Conservation (phyloP, 805 yeast genomes). For the Lachancea sp. region DNA sequence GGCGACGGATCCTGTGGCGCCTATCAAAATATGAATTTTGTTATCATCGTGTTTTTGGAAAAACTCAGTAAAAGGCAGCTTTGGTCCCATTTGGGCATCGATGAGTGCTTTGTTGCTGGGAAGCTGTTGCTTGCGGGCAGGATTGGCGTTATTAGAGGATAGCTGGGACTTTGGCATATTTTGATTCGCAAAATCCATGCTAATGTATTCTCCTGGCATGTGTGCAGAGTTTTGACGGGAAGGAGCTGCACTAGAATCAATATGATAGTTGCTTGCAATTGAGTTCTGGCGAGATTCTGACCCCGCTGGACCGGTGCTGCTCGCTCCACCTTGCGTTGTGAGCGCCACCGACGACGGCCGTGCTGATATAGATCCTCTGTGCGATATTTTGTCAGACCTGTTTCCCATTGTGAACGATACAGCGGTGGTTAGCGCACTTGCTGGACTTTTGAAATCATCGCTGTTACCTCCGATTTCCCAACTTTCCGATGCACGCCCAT, state of each 20-base stretch:
- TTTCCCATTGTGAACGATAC: slow-evolving; percentile 46
- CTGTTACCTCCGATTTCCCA: background rate
- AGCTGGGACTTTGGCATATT: background rate
- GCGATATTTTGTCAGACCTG: slow-evolving; percentile 34
- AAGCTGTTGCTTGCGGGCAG: slow-evolving; percentile 28
- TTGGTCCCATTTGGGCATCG: slow-evolving; percentile 47
- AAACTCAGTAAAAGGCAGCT: slow-evolving; percentile 69
- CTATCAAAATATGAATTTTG: slow-evolving; percentile 80
- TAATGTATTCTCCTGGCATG: slow-evolving; percentile 34
- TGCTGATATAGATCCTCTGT: slow-evolving; percentile 53
- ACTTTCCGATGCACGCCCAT: background rate
- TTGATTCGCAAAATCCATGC: slow-evolving; percentile 18
- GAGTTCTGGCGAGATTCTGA: background rate
- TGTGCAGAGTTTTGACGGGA: slow-evolving; percentile 28
- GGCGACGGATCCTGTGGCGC: slow-evolving; percentile 95
- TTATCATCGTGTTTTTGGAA: slow-evolving; percentile 70
- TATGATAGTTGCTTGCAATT: background rate
- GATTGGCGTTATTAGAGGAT: background rate
- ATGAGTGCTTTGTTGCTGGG: slow-evolving; percentile 41
- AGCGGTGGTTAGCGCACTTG: slow-evolving; percentile 14
- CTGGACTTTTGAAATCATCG: background rate
- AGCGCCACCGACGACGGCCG: slow-evolving; percentile 41
- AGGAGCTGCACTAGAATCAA: slow-evolving; percentile 8
- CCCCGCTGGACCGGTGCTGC: background rate
- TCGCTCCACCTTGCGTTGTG: slow-evolving; percentile 3